Evolutionary conservation across 1,139 yeast genomes (phyloP), one percentile per base, ranked within the genome.

Genomic region (Magnusiomyces clavatus): DNA sequence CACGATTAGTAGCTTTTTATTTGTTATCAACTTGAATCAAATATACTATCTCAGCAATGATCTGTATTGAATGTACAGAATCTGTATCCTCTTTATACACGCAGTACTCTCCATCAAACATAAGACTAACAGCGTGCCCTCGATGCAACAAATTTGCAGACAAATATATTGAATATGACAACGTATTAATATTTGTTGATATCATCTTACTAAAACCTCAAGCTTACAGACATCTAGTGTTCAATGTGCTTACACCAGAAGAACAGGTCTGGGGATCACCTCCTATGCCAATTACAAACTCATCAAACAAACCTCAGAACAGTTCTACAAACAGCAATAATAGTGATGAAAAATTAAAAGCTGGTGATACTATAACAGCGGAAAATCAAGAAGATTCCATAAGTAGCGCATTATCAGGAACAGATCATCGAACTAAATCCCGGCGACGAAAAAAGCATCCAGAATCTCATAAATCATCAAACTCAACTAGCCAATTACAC

Each of bases 121-220:
- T 90, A 49, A 81, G 86, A 57, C 76, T 89, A 48, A 83, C 96
- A 0, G 82, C 83, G 45, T 92, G 99, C 61, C 73, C 80, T 1
- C 66, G 70, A 31, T 92, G 99, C 65, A 76, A 78, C 45, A 72
- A 76, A 51, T 81, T 86, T 16, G 95, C 92, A 1, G 99, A 92
- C 68, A 85, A 86, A 65, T 92, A 94, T 68, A 84, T 92, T 42
- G 99, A 92, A 64, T 85, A 82, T 59, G 99, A 92, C 66, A 78
- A 81, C 51, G 95, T 90, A 19, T 72, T 92, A 1, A 71, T 92
- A 34, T 86, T 88, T 63, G 82, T 94, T 39, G 98, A 94, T 63
- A 74, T 90, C 45, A 69, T 92, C 51, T 75, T 92, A 13, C 70
- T 92, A 58, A 87, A 89, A 64, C 90, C 94, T 2, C 94, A 83